phyloP scores from a whole-genome alignment of 176 grass and related monocot species.

The Thalia dealbata region DNA sequence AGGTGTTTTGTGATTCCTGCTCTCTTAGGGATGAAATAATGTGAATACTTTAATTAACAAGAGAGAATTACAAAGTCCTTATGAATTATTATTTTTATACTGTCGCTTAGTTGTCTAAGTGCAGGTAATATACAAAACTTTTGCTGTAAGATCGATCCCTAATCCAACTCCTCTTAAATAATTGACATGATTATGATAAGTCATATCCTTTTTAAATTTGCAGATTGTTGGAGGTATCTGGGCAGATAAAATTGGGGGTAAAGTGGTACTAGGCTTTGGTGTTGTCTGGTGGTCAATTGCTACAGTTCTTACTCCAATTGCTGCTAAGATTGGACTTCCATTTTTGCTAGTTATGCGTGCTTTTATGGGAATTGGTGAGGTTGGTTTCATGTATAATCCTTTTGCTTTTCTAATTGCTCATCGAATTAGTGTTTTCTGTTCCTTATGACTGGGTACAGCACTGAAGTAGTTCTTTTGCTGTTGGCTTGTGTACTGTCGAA shows the following conservation, averaged over 20 bases:
- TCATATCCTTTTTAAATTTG: not conserved
- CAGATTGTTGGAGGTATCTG: constrained; percentile 98
- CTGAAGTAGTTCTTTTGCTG: constrained; percentile 2
- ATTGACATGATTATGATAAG: not conserved
- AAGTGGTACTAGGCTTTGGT: constrained; percentile 77
- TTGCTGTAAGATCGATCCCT: not conserved
- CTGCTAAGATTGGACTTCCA: constrained; percentile 82
- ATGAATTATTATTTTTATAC: not conserved
- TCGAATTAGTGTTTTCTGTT: not conserved
- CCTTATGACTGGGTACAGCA: not conserved
- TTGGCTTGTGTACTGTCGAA: not conserved
- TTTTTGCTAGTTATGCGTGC: constrained; percentile 70
- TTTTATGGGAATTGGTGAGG: constrained; percentile 99
- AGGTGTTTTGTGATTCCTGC: constrained; percentile 37
- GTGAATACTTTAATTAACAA: not conserved
- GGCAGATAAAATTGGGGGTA: constrained; percentile 84
- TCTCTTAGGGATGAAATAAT: not conserved
- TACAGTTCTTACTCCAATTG: constrained; percentile 77
- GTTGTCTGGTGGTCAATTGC: constrained; percentile 97
- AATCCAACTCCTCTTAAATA: not conserved
- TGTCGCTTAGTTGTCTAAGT: not conserved
- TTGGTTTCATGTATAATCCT: constrained; percentile 27
- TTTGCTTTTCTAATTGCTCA: not conserved
- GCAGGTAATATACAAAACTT: not conserved
- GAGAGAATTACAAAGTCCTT: not conserved